Evolutionary conservation across 2,329 filamentous ascomycete species (phyloP).

Genomic region (Fusarium keratoplasticum): DNA sequence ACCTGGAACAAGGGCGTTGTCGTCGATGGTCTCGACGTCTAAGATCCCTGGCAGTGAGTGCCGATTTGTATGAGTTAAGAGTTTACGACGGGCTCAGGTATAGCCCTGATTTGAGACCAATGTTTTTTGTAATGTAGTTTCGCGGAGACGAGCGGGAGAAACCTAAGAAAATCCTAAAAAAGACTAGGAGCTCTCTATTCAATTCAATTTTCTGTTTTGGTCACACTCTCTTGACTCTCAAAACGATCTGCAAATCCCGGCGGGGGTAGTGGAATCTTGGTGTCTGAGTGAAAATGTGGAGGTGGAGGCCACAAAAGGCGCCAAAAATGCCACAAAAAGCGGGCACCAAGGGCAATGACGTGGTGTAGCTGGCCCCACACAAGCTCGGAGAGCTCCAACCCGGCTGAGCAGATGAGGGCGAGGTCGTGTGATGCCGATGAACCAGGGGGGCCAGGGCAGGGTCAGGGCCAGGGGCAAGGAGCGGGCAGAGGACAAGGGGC

Average conservation of each 20-base stretch:
- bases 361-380: slow-evolving; percentile 42
- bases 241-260: neutral
- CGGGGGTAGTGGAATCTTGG: slow-evolving; percentile 6
- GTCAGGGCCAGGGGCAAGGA: slow-evolving; percentile 7
- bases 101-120: slow-evolving; percentile 38
- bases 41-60: slow-evolving; percentile 51
- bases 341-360: slow-evolving; percentile 33
- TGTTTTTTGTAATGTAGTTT: slow-evolving; percentile 44
- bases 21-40: slow-evolving; percentile 87
- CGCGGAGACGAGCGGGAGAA: slow-evolving; percentile 38
- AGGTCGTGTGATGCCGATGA: slow-evolving; percentile 41
- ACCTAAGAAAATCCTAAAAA: slow-evolving; percentile 46
- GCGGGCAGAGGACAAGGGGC: slow-evolving; percentile 1
- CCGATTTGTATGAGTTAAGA: slow-evolving; percentile 42
- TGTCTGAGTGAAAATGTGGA: slow-evolving; percentile 38
- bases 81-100: slow-evolving; percentile 38
- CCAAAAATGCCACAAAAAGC: slow-evolving; percentile 16
- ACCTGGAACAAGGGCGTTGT: slow-evolving; percentile 88
- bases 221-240: neutral
- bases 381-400: slow-evolving; percentile 45
- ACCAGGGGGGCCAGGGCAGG: slow-evolving; percentile 26
- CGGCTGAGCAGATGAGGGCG: slow-evolving; percentile 8
- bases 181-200: slow-evolving; percentile 45
- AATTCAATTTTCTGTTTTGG: slow-evolving; percentile 38
- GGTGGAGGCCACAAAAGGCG: slow-evolving; percentile 38